Base-by-base conservation (phyloP, 1,284 basidiomycete genomes). In the Fomitopsis schrenkii region DNA sequence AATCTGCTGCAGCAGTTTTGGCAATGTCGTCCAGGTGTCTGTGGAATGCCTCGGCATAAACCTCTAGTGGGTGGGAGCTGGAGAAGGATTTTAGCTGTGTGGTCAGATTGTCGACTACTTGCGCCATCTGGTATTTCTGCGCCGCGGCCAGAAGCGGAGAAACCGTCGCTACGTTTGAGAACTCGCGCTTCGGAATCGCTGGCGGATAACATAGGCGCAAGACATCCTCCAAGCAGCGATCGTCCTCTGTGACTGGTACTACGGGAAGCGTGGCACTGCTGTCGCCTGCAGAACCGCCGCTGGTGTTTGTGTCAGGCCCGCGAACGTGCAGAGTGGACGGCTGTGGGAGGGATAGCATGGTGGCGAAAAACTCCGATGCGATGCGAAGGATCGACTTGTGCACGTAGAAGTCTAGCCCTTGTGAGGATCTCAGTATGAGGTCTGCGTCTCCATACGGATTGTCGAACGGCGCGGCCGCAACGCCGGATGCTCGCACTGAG, bases 331-430 rank as follows among this genome's bases (percentile, higher is more conserved):
- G 22, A 22, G 22, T 1, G 9, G 45, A 4, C 7, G 33, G 57
- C 15, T 38, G 26, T 7, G 42, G 50, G 14, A 45, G 33, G 15
- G 19, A 36, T 12, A 42, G 30, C 38, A 44, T 40, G 53, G 7
- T 41, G 36, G 30, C 36, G 14, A 71, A 70, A 36, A 71, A 67
- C 57, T 71, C 62, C 66, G 71, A 71, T 56, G 70, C 59, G 12
- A 61, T 36, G 3, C 59, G 40, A 26, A 68, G 45, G 36, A 65
- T 53, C 19, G 33, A 30, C n/a, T 55, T 58, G 56, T 58, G 57
- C 9, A 65, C 57, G 55, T 63, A 54, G 59, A 68, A 64, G 64
- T 66, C 55, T 15, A 61, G 42, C 9, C 26, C 42, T 44, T 67
- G 61, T 14, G 67, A 69, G 59, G 71, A 63, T 60, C 67, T 68